Evolutionary conservation across 352 stramenopile genomes (phyloP), one percentile per base, ranked within the genome.

Genomic region (Pythium brassicae): DNA sequence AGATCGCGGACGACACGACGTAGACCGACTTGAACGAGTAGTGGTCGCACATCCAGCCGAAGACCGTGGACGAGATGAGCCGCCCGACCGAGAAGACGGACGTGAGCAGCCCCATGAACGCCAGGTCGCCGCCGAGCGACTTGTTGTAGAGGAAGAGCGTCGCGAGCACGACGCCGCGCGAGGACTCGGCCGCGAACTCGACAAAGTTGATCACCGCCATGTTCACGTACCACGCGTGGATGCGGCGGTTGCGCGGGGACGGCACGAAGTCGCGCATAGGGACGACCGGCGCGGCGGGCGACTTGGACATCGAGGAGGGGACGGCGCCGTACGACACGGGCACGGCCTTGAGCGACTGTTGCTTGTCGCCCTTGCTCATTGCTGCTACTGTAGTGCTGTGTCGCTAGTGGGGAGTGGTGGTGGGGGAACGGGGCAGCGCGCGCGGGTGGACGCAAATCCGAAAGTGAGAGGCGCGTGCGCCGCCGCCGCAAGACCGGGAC

Each of bases 131-230:
- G 10, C 71, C 78, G 19, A 89, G 65, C 34, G 63, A 58, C 53
- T 85, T 47, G 5, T 70, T 60, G 54, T 92, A 92, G 4, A 65
- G 71, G 49, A 89, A 92, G 29, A 92, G 61, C 40, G 81, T 89
- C 40, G 81, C 66, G 22, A 92, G 59, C 5, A 89, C 76, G 9
- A 92, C 43, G 9, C 81, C 81, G 2, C 81, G 76, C 15, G 78
- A 63, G 5, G 78, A 55, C 37, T 92, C 81, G 19, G 78, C 73
- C 2, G 61, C 59, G 50, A 92, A 88, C 59, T 89, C 74, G 43
- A 61, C 77, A 40, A 81, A 59, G 46, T 73, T 62, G 48, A 91
- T 81, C 34, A 91, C 53, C 17, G 65, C 50, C 59, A 91, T 78
- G 53, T 86, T 70, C n/a, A 55, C 58, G 44, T 86, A 83, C 81